Evolutionary conservation across 768 basidiomycete genomes (phyloP).

Genomic region (Daedaleopsis nitida): DNA sequence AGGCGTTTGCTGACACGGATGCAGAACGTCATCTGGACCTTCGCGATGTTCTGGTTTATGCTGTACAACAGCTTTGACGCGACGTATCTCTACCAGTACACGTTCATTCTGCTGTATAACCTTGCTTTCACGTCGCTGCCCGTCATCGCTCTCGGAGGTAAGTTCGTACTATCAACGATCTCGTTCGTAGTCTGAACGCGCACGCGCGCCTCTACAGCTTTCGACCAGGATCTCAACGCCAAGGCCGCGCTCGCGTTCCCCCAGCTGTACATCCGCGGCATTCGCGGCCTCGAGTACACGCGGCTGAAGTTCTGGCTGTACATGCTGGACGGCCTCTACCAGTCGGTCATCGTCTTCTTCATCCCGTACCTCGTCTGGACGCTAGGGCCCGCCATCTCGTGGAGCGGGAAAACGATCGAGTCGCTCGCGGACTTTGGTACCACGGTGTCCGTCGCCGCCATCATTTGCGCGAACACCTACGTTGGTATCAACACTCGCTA

Average conservation of each 20-base stretch:
- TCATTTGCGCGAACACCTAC: conserved; percentile 85
- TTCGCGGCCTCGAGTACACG: conserved; percentile 92
- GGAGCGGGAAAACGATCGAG: conserved; percentile 80
- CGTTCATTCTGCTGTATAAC: conserved; percentile 91
- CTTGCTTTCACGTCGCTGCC: conserved; percentile 93
- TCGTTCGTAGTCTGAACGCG: too few relatives aligned
- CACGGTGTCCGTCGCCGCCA: conserved; percentile 84
- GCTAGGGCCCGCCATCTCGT: conserved; percentile 63
- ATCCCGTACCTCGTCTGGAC: conserved; percentile 80
- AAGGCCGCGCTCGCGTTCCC: conserved; percentile 90
- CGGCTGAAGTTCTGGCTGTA: conserved; percentile 91
- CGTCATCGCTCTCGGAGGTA: conserved; percentile 88
- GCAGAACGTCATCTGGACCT: conserved; percentile 90
- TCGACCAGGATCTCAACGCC: conserved; percentile 94
- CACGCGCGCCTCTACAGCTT: conserved; percentile 48
- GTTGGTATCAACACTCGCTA: conserved; percentile 90
- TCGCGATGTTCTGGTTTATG: conserved; percentile 93
- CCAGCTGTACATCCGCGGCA: conserved; percentile 93
- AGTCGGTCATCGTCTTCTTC: conserved; percentile 85
- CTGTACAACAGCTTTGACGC: conserved; percentile 94
- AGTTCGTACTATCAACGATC: conserved; percentile 20
- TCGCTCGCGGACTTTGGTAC: conserved; percentile 89
- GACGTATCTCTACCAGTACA: conserved; percentile 93
- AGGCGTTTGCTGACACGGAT: background rate
- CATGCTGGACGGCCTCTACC: conserved; percentile 94